These are phyloP conservation scores for Dendrothele bispora DNA, from an alignment of 768 basidiomycete species.

Conservation along the genomic window DNA sequence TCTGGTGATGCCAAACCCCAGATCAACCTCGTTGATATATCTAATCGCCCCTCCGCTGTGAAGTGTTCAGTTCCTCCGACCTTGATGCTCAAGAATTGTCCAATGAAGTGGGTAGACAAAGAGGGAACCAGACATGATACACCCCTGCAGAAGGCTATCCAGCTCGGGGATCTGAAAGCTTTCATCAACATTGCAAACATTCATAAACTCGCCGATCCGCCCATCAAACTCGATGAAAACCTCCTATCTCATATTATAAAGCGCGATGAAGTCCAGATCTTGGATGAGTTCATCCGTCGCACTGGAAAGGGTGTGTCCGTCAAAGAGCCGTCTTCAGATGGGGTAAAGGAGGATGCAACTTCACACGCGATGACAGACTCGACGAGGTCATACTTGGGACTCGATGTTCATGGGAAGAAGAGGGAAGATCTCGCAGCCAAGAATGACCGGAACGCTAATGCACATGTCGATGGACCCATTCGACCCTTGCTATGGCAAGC, in stretches of 20 bases:
- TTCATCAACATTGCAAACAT: slow-evolving; percentile 50
- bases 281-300: slow-evolving; percentile 58
- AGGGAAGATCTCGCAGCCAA: slow-evolving; percentile 49
- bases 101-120: background rate
- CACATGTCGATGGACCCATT: slow-evolving; percentile 5
- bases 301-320: slow-evolving; percentile 44
- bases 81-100: slow-evolving; percentile 29
- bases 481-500: slow-evolving; percentile 47
- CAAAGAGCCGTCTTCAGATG: slow-evolving; percentile 6
- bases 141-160: slow-evolving; percentile 35
- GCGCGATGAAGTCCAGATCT: slow-evolving; percentile 45
- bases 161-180: slow-evolving; percentile 47
- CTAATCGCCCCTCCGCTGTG: slow-evolving; percentile 45
- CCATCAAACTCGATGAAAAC: slow-evolving; percentile 19
- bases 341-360: slow-evolving; percentile 22
- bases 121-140: background rate
- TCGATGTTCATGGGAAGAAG: slow-evolving; percentile 67
- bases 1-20: slow-evolving; percentile 34
- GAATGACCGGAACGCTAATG: slow-evolving; percentile 46
- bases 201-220: slow-evolving; percentile 34
- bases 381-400: slow-evolving; percentile 53
- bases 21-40: slow-evolving; percentile 50
- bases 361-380: slow-evolving; percentile 31
- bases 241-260: slow-evolving; percentile 29
- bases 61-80: slow-evolving; percentile 38